A percentile compares a stretch with the other conserved stretches of the same genome.
These are phyloP conservation scores for Evansstolkia leycettana DNA, from an alignment of 495 filamentous ascomycete species.

Conservation along the genomic window DNA sequence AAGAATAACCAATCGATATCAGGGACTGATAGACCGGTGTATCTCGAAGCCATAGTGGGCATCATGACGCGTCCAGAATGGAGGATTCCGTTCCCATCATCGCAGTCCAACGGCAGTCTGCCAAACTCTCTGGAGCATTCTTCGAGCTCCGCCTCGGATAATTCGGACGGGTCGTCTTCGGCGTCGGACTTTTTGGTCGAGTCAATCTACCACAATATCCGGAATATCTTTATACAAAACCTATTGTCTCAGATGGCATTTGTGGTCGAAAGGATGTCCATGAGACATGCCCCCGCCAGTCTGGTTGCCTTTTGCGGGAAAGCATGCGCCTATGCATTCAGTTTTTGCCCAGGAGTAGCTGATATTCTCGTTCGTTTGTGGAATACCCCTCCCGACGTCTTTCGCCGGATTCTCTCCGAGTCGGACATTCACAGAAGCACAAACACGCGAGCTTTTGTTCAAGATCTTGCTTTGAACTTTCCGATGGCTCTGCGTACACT, in stretches of 20 bases:
- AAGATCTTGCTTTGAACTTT: slow-evolving; percentile 56
- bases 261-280: slow-evolving; percentile 84
- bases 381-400: slow-evolving; percentile 50
- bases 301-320: slow-evolving; percentile 90
- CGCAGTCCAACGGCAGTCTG: slow-evolving; percentile 12
- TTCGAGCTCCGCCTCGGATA: slow-evolving; percentile 28
- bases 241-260: slow-evolving; percentile 77
- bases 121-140: slow-evolving; percentile 22
- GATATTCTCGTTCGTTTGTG: slow-evolving; percentile 79
- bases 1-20: slow-evolving; percentile 59
- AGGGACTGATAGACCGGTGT: slow-evolving; percentile 64
- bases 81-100: slow-evolving; percentile 53
- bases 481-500: slow-evolving; percentile 59
- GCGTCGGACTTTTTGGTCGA: slow-evolving; percentile 74
- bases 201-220: slow-evolving; percentile 88
- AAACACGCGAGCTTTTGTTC: slow-evolving; percentile 23
- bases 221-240: slow-evolving; percentile 80
- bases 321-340: slow-evolving; percentile 89
- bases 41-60: slow-evolving; percentile 68
- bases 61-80: slow-evolving; percentile 94
- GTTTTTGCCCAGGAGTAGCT: slow-evolving; percentile 82
- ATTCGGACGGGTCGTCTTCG: slow-evolving; percentile 27
- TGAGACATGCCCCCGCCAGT: slow-evolving; percentile 80
- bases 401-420: slow-evolving; percentile 60
- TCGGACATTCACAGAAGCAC: slow-evolving; percentile 37